These are phyloP conservation scores for Galerina sulciceps DNA, from an alignment of 768 basidiomycete genomes.

Conservation along the genomic window DNA sequence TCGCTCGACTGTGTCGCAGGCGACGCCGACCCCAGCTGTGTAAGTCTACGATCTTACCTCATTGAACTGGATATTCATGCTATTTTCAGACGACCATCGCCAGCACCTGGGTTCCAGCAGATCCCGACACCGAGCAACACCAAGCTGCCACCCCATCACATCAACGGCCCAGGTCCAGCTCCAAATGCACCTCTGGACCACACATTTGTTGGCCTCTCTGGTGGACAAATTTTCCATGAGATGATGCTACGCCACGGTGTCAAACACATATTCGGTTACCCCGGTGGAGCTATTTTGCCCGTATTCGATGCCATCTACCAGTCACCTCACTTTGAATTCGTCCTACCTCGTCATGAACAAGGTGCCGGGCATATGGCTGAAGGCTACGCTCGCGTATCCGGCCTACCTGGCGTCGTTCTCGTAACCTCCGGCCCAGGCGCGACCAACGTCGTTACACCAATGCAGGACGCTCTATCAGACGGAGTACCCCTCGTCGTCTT, in stretches of 20 bases:
- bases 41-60: slow-evolving; percentile 36
- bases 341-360: slow-evolving; percentile 96
- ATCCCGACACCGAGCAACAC: slow-evolving; percentile 40
- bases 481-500: slow-evolving; percentile 96
- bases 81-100: slow-evolving; percentile 58
- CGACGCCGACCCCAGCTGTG: slow-evolving; percentile 65
- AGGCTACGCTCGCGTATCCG: slow-evolving; percentile 96
- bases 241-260: slow-evolving; percentile 99
- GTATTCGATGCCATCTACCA: slow-evolving; percentile 99
- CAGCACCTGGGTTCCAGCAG: slow-evolving; percentile 58
- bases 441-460: slow-evolving; percentile 96
- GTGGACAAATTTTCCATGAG: slow-evolving; percentile 98
- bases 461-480: slow-evolving; percentile 97
- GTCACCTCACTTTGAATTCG: slow-evolving; percentile 91
- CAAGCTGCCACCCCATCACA: slow-evolving; percentile 32
- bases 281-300: slow-evolving; percentile 96
- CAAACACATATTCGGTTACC: slow-evolving; percentile 97
- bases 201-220: slow-evolving; percentile 92
- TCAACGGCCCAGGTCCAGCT: slow-evolving; percentile 40
- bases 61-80: background rate
- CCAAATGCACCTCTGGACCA: slow-evolving; percentile 66
- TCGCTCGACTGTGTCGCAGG: slow-evolving; percentile 63
- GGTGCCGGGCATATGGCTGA: slow-evolving; percentile 99
- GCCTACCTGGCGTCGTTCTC: slow-evolving; percentile 96
- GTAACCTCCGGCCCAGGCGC: slow-evolving; percentile 98